Evolutionary conservation across 2,329 filamentous ascomycete genomes (phyloP), one percentile per base, ranked within the genome.

Genomic region (Botrytis byssoidea): DNA sequence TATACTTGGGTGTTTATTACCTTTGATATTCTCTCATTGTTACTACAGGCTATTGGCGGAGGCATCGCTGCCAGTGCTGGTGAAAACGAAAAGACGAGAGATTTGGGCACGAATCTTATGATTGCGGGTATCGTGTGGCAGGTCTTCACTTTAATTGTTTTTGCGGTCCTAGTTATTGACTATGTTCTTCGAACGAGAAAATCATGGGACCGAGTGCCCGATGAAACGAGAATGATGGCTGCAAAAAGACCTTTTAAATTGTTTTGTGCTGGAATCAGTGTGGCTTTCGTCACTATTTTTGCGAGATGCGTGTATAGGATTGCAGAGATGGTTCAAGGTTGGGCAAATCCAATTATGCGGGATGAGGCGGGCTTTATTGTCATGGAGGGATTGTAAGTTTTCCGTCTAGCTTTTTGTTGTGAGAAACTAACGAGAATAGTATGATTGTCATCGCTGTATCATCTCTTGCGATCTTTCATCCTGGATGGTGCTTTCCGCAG

Each of bases 341-440:
- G 89, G 88, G 87, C 87, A 16, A 90, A 89, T 81, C 79, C 83
- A 25, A 87, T 91, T 79, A 91, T 91, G 88, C 87, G 89, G 76
- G 85, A 90, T 80, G 83, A 91, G 82, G 82, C 84, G 63, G 86
- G 85, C 29, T 91, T 91, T 77, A 84, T 90, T 74, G 85, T 87
- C 20, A 84, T 91, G 57, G 89, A 91, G 77, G 83, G 85, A 75
- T 84, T 84, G 85, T 86, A 77, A 80, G 81, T 81, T 51, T 29
- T 22, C 32, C 16, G 0, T 35, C 4, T 9, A 20, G 8, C 44
- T 22, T 25, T 3, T 29, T 16, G 16, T 51, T 7, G 7, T 35
- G n/a, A 29, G 63, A 65, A 72, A 29, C 35, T 57, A 70, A 57
- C 35, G 18, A 48, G 9, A 10, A 7, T 51, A 77, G 77, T 61